These are phyloP conservation scores for Scheffersomyces stipitis DNA, from an alignment of 805 yeast genomes.

Conservation along the genomic window DNA sequence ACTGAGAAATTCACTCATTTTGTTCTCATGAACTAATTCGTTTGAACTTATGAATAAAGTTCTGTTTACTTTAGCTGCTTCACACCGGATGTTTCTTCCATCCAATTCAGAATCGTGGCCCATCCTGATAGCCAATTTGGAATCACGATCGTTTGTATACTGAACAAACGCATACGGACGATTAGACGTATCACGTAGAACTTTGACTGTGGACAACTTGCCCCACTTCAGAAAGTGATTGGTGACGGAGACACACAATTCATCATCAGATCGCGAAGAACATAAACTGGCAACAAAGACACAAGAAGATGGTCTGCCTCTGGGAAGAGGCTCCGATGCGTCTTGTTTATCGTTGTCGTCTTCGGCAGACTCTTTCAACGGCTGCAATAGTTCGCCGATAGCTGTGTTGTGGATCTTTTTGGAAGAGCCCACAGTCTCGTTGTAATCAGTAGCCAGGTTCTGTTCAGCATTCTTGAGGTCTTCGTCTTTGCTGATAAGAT, in stretches of 20 bases:
- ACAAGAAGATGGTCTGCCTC: constrained; percentile 79
- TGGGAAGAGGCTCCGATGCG: constrained; percentile 3
- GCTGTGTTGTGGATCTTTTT: too few relatives aligned
- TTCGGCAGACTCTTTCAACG: too few relatives aligned
- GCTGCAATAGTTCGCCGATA: too few relatives aligned
- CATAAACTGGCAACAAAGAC: constrained; percentile 85
- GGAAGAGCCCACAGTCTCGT: too few relatives aligned
- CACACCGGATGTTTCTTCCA: constrained; percentile 81
- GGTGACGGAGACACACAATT: constrained; percentile 66
- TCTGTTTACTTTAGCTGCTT: constrained; percentile 87
- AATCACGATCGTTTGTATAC: constrained; percentile 68
- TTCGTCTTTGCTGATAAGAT: too few relatives aligned
- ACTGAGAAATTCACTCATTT: constrained; percentile 40
- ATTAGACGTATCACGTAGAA: constrained; percentile 73
- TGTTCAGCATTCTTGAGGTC: neutral
- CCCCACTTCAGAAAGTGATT: constrained; percentile 74
- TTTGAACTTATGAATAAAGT: constrained; percentile 62
- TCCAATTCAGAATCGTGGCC: constrained; percentile 71
- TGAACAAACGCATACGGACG: constrained; percentile 94
- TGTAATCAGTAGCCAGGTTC: neutral
- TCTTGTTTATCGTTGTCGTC: neutral
- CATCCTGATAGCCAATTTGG: constrained; percentile 59
- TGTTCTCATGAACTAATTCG: constrained; percentile 19
- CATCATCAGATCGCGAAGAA: constrained; percentile 65
- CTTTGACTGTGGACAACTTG: constrained; percentile 68